Percentiles rank a stretch among this genome's conserved stretches.
Evolutionary conservation across 225 moss, liverwort and hornwort genomes (phyloP).

Genomic region (Marchantia polymorpha): DNA sequence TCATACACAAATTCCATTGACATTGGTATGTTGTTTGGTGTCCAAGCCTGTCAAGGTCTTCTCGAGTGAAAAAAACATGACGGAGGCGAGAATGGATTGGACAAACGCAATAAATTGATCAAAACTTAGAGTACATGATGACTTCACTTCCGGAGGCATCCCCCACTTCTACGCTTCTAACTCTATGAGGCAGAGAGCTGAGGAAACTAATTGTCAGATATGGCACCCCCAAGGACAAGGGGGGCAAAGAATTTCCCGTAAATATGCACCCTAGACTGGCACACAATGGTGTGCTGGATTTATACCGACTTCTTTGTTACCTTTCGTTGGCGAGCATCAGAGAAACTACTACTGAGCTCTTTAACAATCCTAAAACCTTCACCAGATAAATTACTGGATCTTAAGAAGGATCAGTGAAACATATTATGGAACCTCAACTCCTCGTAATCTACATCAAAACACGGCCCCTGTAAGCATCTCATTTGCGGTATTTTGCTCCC

Average conservation of each 20-base stretch:
- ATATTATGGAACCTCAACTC: constrained; percentile 6
- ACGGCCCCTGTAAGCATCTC: constrained; percentile 2
- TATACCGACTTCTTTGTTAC: constrained; percentile 17
- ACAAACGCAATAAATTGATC: constrained; percentile 20
- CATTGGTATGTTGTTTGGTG: no score
- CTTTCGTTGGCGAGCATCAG: constrained; percentile 8
- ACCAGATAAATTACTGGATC: constrained; percentile 9
- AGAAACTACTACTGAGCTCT: constrained; percentile 10
- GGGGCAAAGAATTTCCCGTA: constrained; percentile 42
- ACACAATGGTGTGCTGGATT: constrained; percentile 46
- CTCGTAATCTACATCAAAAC: constrained; percentile 10
- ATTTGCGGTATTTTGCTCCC: background rate
- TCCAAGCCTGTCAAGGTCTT: no score
- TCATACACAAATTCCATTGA: no score
- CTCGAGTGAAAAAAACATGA: no score
- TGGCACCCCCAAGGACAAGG: constrained; percentile 40
- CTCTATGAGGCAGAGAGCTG: background rate
- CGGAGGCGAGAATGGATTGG: background rate
- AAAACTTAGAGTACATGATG: constrained; percentile 26
- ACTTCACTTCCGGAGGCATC: constrained; percentile 14
- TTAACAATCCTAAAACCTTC: constrained; percentile 2
- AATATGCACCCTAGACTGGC: constrained; percentile 33
- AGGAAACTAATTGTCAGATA: constrained; percentile 19
- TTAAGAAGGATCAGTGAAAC: background rate
- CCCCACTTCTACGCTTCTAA: constrained; percentile 17